phyloP scores from a whole-genome alignment of 495 filamentous ascomycete species.

The Aspergillus ellipticus region DNA sequence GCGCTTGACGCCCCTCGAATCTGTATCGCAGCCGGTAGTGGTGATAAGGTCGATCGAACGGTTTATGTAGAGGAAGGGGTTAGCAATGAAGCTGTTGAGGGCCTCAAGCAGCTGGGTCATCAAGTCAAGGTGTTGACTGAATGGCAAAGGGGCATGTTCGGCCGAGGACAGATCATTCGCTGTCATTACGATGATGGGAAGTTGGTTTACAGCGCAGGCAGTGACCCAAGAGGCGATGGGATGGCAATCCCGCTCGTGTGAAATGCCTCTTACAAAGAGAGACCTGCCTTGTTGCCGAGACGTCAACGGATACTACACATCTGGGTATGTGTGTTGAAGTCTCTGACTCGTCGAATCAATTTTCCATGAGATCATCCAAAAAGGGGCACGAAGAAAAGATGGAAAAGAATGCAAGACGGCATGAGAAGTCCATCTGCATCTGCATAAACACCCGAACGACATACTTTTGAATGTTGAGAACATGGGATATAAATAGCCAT shows the following conservation, averaged over 20 bases:
- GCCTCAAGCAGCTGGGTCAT: conserved; percentile 69
- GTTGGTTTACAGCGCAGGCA: conserved; percentile 77
- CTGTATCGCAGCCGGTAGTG: conserved; percentile 71
- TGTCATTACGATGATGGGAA: conserved; percentile 66
- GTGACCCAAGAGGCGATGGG: conserved; percentile 87
- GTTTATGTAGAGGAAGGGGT: conserved; percentile 89
- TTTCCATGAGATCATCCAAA: too few relatives aligned
- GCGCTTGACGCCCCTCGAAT: conserved; percentile 88
- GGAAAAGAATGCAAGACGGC: background rate
- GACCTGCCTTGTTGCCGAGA: too few relatives aligned
- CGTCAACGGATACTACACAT: too few relatives aligned
- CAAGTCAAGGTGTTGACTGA: conserved; percentile 64
- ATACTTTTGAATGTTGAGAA: background rate
- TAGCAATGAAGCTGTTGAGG: conserved; percentile 58
- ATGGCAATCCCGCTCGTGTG: conserved; percentile 59
- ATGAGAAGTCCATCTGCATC: background rate
- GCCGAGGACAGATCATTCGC: conserved; percentile 84
- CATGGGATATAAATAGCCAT: background rate
- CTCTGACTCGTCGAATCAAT: too few relatives aligned
- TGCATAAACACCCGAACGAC: too few relatives aligned
- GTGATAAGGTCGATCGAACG: conserved; percentile 50
- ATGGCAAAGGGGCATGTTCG: conserved; percentile 71
- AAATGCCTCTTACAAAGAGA: background rate
- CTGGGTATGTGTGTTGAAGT: background rate
- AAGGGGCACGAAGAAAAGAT: too few relatives aligned